Base-by-base conservation (phyloP, 768 basidiomycete genomes). In the Coprinopsis cinerea region DNA sequence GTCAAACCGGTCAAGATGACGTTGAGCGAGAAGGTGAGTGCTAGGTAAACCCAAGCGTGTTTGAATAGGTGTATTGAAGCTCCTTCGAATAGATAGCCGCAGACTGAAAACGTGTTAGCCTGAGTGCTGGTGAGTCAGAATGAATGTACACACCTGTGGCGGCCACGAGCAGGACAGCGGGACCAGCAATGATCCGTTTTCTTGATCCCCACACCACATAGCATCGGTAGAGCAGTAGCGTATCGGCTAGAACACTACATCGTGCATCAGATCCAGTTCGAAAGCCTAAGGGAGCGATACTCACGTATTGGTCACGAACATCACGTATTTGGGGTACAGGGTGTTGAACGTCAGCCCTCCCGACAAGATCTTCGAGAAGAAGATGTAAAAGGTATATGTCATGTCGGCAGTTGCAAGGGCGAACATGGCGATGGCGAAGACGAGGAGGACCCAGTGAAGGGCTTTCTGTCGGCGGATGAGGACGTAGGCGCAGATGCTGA, bases 231-330 rank as follows among this genome's bases (percentile, higher is more conserved):
- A 68, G 40, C 11, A 56, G 41, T 4, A 56, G 46, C 1, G 52
- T 34, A 30, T 56, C 52, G 25, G 52, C 55, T 18, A 56, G 39
- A 14, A 51, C 22, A 35, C 55, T 53, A 11, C 20, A n/a, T n/a
- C 32, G 28, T 22, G 20, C 23, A 37, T 53, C 30, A 25, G 26
- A 2, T 20, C 20, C 32, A 24, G 7, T 10, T n/a, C 15, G 17
- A 5, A 40, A 23, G 14, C n/a, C 11, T 27, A 9, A 26, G 11
- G 9, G 9, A 45, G 41, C 27, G 9, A 18, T 2, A 55, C 68
- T 51, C 48, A 73, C 69, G 67, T 70, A 49, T 70, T 73, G 17
- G 68, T 65, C 7, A 70, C 63, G 54, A 66, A 70, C 5, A 73
- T 52, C 40, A 61, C 60, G 23, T 65, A 69, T 44, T 70, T 70